Percentiles rank a stretch among this genome's conserved stretches.
These are phyloP conservation scores for Parietaria judaica DNA, from an alignment of 306 rosid species.

Conservation along the genomic window DNA sequence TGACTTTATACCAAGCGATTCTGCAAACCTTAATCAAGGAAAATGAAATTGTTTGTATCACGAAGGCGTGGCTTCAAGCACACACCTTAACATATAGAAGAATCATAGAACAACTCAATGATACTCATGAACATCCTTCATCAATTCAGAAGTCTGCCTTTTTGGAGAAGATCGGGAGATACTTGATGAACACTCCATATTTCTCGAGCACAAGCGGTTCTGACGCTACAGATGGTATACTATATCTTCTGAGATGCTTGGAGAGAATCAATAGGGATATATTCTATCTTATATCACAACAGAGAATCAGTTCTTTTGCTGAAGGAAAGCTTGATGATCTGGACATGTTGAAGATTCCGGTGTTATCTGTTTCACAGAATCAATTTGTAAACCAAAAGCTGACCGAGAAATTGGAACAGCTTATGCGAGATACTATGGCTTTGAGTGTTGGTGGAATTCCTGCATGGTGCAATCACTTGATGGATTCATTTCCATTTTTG, in stretches of 20 bases:
- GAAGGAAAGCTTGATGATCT: conserved; percentile 66
- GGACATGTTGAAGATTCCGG: conserved; percentile 44
- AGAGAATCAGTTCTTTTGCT: conserved; percentile 74
- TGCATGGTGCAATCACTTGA: conserved; percentile 70
- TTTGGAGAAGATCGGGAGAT: conserved; percentile 30
- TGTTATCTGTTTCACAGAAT: conserved; percentile 56
- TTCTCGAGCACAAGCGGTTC: conserved; percentile 50
- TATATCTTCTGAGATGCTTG: conserved; percentile 72
- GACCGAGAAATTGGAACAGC: conserved; percentile 95
- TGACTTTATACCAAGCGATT: conserved; percentile 82
- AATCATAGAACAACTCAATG: conserved; percentile 27
- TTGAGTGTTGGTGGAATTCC: conserved; percentile 83
- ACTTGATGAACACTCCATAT: conserved; percentile 47
- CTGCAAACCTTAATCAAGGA: conserved; percentile 55
- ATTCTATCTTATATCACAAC: conserved; percentile 66
- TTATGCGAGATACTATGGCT: conserved; percentile 74
- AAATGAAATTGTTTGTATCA: conserved; percentile 38
- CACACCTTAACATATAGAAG: conserved; percentile 62
- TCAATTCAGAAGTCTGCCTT: conserved; percentile 24
- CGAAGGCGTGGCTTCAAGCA: conserved; percentile 65
- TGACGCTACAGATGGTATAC: conserved; percentile 61
- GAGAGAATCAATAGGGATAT: conserved; percentile 65
- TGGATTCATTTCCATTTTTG: conserved; percentile 72
- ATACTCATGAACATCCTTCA: conserved; percentile 25
- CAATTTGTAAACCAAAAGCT: conserved; percentile 81